A percentile compares a stretch with the other conserved stretches of the same genome.
Conservation (phyloP, 2,329 filamentous ascomycete genomes). For the Lecanicillium sp. region DNA sequence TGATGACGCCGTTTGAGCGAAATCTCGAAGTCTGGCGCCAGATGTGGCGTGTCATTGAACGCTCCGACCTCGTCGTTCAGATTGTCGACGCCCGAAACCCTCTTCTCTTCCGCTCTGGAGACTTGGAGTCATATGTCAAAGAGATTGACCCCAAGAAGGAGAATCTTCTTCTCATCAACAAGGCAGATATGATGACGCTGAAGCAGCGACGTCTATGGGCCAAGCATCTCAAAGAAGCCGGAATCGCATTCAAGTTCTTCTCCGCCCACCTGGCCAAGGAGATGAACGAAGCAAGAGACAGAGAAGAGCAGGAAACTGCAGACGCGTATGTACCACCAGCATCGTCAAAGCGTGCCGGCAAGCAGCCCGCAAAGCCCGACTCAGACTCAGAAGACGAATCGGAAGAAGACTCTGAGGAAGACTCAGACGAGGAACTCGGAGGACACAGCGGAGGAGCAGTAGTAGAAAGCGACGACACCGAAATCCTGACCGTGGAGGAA, state of each 20-base stretch:
- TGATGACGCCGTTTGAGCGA: conserved; percentile 96
- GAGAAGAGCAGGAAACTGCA: conserved; percentile 39
- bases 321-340: conserved; percentile 13
- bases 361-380: conserved; percentile 14
- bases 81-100: conserved; percentile 97
- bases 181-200: conserved; percentile 96
- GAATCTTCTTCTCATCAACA: conserved; percentile 92
- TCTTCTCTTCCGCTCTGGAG: conserved; percentile 85
- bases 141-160: conserved; percentile 81
- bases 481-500: conserved; percentile 88
- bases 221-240: conserved; percentile 69
- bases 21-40: conserved; percentile 98
- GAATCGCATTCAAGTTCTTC: conserved; percentile 92
- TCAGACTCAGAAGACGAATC: conserved; percentile 14
- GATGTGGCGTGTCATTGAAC: conserved; percentile 94
- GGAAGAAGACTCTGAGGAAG: conserved; percentile 16
- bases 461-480: conserved; percentile 50
- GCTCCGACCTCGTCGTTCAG: conserved; percentile 91
- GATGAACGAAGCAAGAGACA: conserved; percentile 63
- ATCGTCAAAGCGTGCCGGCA: conserved; percentile 18
- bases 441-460: conserved; percentile 12
- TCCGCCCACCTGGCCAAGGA: conserved; percentile 90
- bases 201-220: conserved; percentile 80
- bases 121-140: conserved; percentile 90
- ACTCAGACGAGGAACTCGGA: conserved; percentile 15